A percentile compares a stretch with the other conserved stretches of the same genome.
Evolutionary conservation across 73 alveolate species (phyloP).

Genomic region (Tetrahymena borealis): DNA sequence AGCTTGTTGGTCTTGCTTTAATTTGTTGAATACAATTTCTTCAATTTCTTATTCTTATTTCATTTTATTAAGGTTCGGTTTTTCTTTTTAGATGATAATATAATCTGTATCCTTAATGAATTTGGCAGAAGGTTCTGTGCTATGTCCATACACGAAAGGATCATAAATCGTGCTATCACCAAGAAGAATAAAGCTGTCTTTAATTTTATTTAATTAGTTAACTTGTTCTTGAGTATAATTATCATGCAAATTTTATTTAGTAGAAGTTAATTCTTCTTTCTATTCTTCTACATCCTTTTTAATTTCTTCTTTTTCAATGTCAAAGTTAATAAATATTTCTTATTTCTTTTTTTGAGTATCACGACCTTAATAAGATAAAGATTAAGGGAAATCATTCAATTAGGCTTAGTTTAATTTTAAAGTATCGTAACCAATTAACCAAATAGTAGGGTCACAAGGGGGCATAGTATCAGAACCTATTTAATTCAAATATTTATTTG

Average conservation of each 20-base stretch:
- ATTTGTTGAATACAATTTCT: neutral
- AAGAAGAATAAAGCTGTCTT: neutral
- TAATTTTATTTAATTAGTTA: neutral
- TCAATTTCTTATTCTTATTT: neutral
- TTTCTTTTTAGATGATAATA: neutral
- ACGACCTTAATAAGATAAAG: neutral
- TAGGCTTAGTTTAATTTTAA: neutral
- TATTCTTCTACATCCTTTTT: neutral
- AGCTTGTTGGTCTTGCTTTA: neutral
- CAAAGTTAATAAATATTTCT: neutral
- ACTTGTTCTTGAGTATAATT: neutral
- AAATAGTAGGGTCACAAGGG: neutral
- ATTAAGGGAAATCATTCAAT: neutral
- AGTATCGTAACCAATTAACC: neutral
- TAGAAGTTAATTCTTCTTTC: neutral
- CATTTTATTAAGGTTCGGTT: neutral
- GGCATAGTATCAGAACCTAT: slow-evolving; percentile 1
- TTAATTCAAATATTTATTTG: neutral
- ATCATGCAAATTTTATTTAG: neutral
- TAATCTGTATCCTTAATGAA: neutral
- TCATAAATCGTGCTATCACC: neutral
- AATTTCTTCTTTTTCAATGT: neutral
- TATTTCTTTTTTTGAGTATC: neutral
- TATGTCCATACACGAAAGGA: neutral
- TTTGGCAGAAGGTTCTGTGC: neutral